Base-by-base conservation (phyloP, 2,329 filamentous ascomycete genomes). In the Ascochyta pisi region DNA sequence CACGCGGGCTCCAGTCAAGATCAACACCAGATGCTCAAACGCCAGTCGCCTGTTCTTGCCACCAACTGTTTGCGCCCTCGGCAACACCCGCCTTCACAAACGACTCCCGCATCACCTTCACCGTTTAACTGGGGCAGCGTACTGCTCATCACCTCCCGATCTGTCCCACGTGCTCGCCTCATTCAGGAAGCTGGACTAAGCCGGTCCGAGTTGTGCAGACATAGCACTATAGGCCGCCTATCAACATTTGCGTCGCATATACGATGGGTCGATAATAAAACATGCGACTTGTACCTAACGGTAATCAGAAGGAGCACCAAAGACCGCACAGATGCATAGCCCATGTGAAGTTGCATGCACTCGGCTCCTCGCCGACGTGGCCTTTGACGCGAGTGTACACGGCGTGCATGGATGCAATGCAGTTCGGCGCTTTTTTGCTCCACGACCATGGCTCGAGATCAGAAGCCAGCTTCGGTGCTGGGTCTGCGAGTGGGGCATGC, bases 171-270 rank as follows among this genome's bases (percentile, higher is more conserved):
- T 51, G 53, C 53, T 37, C 24, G 29, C 8, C 43, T 47, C 33
- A 26, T 47, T 47, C 24, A 12, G 42, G 46, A 42, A 51, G 42
- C 37, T 51, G 47, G 43, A 23, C 37, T 42, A 33, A 37, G 29
- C 53, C 42, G 47, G 47, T 39, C 53, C 47, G 42, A 38, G 27
- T 47, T 37, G 43, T 56, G 48, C 38, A 51, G 38, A 56, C 31
- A 43, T 8, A 39, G 44, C 43, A 56, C 48, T 51, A 51, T 51
- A 42, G 42, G 42, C 47, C 42, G 42, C 53, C 47, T 56, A 56
- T 56, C 53, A 48, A 31, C 47, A 56, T 47, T 33, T 51, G 31
- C 42, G 38, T 19, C 26, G 13, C 24, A 47, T 40, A 33, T 39
- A 51, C 13, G n/a, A 19, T 22, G 37, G 31, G 24, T 19, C 13